Evolutionary conservation across 2,329 filamentous ascomycete genomes (phyloP).

Genomic region (Raffaelea ambrosiae): DNA sequence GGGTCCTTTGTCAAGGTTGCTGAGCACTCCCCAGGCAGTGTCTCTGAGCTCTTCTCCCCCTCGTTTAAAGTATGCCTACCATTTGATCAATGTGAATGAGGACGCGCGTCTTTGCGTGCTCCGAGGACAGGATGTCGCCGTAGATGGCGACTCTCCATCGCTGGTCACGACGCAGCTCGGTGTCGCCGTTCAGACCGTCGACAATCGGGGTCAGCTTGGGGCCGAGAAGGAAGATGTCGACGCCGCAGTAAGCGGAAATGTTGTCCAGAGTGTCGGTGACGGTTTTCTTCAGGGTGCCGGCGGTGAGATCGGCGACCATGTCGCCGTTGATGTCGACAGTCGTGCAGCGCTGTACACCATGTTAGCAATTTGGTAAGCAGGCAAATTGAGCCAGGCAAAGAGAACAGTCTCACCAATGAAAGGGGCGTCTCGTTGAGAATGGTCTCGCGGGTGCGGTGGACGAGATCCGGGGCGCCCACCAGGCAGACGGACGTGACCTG

Average conservation of each 20-base stretch:
- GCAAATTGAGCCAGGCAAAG: background rate
- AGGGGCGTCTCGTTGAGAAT: constrained; percentile 90
- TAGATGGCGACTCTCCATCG: constrained; percentile 90
- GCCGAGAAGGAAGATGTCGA: constrained; percentile 92
- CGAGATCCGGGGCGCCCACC: constrained; percentile 77
- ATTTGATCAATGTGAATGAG: constrained; percentile 96
- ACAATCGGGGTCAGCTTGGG: constrained; percentile 78
- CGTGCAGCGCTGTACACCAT: constrained; percentile 66
- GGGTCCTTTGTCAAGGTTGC: too few species aligned
- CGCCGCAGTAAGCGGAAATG: constrained; percentile 80
- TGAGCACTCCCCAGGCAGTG: too few species aligned
- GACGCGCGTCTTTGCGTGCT: constrained; percentile 93
- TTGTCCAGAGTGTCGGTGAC: constrained; percentile 81
- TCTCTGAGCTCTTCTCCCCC: too few species aligned
- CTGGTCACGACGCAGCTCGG: constrained; percentile 78
- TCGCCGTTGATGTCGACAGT: constrained; percentile 90
- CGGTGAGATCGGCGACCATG: constrained; percentile 67
- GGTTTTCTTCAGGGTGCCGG: constrained; percentile 61
- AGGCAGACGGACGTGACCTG: constrained; percentile 83
- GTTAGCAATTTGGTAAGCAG: too few species aligned
- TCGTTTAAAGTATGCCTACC: constrained; percentile 45
- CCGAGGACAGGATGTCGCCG: constrained; percentile 87
- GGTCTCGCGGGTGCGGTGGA: constrained; percentile 81
- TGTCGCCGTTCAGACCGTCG: constrained; percentile 65
- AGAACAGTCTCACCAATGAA: constrained; percentile 59